A percentile compares a stretch with the other conserved stretches of the same genome.
These are phyloP conservation scores for Macrophomina pseudophaseolina DNA, from an alignment of 2,329 filamentous ascomycete genomes.

Conservation along the genomic window DNA sequence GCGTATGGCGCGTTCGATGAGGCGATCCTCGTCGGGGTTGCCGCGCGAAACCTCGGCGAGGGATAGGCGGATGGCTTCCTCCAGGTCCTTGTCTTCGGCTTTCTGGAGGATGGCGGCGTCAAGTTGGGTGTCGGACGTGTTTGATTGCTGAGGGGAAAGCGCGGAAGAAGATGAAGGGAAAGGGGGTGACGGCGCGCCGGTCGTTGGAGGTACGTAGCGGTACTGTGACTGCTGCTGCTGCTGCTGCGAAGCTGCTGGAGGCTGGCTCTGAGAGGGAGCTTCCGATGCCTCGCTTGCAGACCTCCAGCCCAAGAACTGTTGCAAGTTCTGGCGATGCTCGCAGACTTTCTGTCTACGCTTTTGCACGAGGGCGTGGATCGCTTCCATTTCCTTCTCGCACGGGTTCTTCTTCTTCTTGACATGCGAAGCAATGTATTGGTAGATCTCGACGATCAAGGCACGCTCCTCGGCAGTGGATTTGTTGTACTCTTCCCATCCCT, in stretches of 20 bases:
- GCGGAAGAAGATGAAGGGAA: not conserved
- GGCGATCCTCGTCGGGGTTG: slow-evolving; percentile 70
- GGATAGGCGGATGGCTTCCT: slow-evolving; percentile 68
- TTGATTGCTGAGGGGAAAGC: not conserved
- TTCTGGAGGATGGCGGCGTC: slow-evolving; percentile 29
- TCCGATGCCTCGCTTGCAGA: not conserved
- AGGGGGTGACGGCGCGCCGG: not conserved
- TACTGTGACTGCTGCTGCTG: not conserved
- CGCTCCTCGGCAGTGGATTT: slow-evolving; percentile 63
- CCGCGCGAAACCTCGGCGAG: slow-evolving; percentile 74
- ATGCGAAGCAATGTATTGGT: slow-evolving; percentile 66
- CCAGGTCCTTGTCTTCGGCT: slow-evolving; percentile 55
- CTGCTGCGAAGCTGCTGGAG: not conserved
- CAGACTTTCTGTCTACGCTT: slow-evolving; percentile 30
- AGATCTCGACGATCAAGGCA: slow-evolving; percentile 67
- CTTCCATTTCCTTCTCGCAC: slow-evolving; percentile 54
- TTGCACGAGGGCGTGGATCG: slow-evolving; percentile 50
- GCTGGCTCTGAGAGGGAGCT: not conserved
- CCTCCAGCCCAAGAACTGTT: slow-evolving; percentile 1
- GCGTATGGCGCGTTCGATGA: slow-evolving; percentile 74
- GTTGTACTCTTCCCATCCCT: slow-evolving; percentile 72
- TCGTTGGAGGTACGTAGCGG: not conserved
- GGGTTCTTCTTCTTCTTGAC: slow-evolving; percentile 62
- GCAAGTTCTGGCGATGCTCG: slow-evolving; percentile 32
- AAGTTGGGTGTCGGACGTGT: not conserved